Evolutionary conservation across 2,329 filamentous ascomycete genomes (phyloP).

Genomic region (Aureobasidium sp.): DNA sequence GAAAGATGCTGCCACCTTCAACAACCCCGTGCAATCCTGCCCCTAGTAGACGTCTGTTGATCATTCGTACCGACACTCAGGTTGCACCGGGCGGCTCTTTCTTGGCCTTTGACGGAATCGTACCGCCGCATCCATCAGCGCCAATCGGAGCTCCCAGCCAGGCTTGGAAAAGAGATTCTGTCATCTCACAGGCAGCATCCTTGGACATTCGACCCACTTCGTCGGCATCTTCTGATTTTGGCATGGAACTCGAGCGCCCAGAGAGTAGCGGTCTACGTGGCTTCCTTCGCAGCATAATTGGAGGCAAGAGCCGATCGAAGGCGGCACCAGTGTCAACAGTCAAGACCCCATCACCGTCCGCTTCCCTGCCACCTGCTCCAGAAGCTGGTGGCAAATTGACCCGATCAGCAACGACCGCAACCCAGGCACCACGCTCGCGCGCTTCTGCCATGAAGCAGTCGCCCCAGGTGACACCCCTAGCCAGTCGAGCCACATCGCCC

Average conservation of each 20-base stretch:
- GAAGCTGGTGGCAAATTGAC: slow-evolving; percentile 7
- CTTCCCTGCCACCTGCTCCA: neutral
- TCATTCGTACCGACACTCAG: slow-evolving; percentile 72
- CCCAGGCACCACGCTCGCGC: slow-evolving; percentile 4
- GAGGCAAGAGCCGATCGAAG: slow-evolving; percentile 24
- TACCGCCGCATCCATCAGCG: slow-evolving; percentile 32
- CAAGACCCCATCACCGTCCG: neutral
- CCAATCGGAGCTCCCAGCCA: slow-evolving; percentile 25
- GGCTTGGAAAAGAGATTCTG: slow-evolving; percentile 31
- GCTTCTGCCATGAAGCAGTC: slow-evolving; percentile 5
- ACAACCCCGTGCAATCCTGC: slow-evolving; percentile 79
- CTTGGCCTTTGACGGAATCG: slow-evolving; percentile 57
- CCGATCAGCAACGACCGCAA: slow-evolving; percentile 18
- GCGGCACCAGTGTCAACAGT: slow-evolving; percentile 13
- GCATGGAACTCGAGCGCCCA: slow-evolving; percentile 20
- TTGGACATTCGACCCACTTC: slow-evolving; percentile 25
- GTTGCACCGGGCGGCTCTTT: slow-evolving; percentile 48
- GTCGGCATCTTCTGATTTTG: slow-evolving; percentile 22
- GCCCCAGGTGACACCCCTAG: slow-evolving; percentile 4
- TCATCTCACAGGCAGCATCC: slow-evolving; percentile 23
- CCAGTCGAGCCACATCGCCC: neutral
- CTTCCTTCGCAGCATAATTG: slow-evolving; percentile 31
- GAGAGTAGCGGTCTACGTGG: slow-evolving; percentile 26
- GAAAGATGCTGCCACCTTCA: slow-evolving; percentile 53
- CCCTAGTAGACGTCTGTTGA: slow-evolving; percentile 77